phyloP scores from a whole-genome alignment of 2,329 filamentous ascomycete species.

The Colletotrichum neosansevieriae region DNA sequence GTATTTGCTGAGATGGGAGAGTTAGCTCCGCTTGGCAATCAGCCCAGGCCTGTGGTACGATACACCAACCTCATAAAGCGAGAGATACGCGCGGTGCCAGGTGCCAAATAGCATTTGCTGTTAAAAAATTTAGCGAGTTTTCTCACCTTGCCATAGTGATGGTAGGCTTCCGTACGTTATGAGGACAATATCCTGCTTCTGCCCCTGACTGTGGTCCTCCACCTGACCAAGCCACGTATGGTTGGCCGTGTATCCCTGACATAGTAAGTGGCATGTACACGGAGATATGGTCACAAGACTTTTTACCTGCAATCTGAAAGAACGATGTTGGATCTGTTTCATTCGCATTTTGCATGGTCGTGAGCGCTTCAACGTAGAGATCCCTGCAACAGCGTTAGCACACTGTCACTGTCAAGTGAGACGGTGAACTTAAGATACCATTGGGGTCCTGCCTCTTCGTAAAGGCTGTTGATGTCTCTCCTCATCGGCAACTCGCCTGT shows the following conservation, averaged over 20 bases:
- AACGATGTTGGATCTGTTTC: slow-evolving; percentile 65
- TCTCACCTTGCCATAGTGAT: not conserved
- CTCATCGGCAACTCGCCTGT: slow-evolving; percentile 59
- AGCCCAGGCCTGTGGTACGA: slow-evolving; percentile 27
- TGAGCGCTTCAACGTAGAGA: slow-evolving; percentile 70
- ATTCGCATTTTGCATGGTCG: slow-evolving; percentile 64
- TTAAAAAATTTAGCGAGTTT: slow-evolving; percentile 54
- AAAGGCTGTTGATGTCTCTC: slow-evolving; percentile 61
- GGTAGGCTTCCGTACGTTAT: slow-evolving; percentile 26
- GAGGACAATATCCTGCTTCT: slow-evolving; percentile 39
- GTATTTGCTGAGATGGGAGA: slow-evolving; percentile 42
- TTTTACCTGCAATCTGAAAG: slow-evolving; percentile 71
- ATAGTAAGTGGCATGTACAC: not conserved
- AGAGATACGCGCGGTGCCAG: slow-evolving; percentile 42
- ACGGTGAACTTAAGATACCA: slow-evolving; percentile 57
- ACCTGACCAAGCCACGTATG: slow-evolving; percentile 63
- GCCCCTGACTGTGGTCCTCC: slow-evolving; percentile 38
- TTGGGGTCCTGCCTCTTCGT: slow-evolving; percentile 54
- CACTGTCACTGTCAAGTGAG: not conserved
- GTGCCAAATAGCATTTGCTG: slow-evolving; percentile 48
- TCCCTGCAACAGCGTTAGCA: slow-evolving; percentile 46
- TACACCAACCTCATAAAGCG: slow-evolving; percentile 47
- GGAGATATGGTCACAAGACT: not conserved
- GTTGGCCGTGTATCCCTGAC: slow-evolving; percentile 72
- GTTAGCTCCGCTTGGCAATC: not conserved